Evolutionary conservation across 106 monocot species (phyloP).

Genomic region (Hemerocallis citrina): DNA sequence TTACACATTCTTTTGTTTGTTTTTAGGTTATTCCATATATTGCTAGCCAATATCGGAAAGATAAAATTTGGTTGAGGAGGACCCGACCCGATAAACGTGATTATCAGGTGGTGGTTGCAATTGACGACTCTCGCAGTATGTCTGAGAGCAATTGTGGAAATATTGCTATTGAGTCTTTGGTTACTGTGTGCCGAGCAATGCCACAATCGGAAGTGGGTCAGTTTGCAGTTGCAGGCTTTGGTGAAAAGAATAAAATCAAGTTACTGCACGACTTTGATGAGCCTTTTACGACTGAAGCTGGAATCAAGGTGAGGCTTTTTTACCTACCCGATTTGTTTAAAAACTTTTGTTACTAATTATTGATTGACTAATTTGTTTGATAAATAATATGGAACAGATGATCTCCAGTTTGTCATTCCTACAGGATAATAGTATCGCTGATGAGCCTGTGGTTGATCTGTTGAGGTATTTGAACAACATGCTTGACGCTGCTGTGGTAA

Average conservation of each 20-base stretch:
- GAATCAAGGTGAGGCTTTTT: constrained; percentile 44
- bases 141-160: constrained; percentile 70
- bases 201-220: constrained; percentile 90
- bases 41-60: constrained; percentile 86
- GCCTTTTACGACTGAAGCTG: constrained; percentile 67
- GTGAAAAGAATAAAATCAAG: constrained; percentile 62
- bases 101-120: constrained; percentile 88
- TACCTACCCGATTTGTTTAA: background rate
- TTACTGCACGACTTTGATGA: constrained; percentile 85
- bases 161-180: constrained; percentile 70
- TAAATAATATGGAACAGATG: constrained; percentile 39
- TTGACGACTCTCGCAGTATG: constrained; percentile 95
- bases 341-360: background rate
- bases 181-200: constrained; percentile 89
- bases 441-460: constrained; percentile 77
- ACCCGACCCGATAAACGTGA: constrained; percentile 85
- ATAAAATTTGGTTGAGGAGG: constrained; percentile 93
- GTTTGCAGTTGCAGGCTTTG: constrained; percentile 84
- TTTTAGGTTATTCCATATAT: constrained; percentile 88
- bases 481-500: constrained; percentile 73
- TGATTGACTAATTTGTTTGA: background rate
- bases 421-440: constrained; percentile 77
- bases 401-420: constrained; percentile 81
- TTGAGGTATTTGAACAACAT: constrained; percentile 68
- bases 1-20: too few relatives aligned